phyloP scores from a whole-genome alignment of 176 grass and related monocot genomes.

The Metroxylon sagu region DNA sequence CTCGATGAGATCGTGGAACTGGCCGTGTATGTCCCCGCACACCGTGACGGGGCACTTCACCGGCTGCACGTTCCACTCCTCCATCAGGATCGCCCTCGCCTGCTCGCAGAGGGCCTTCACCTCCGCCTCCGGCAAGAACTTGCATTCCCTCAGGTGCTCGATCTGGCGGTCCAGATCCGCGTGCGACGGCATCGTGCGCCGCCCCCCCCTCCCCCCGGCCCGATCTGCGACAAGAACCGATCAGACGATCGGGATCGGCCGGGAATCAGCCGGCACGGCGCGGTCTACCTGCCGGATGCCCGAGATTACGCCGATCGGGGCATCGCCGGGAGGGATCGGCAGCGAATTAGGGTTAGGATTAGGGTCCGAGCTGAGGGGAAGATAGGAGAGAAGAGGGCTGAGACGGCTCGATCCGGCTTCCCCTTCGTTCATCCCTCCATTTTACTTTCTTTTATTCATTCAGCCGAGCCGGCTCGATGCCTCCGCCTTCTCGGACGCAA shows the following conservation, averaged over 20 bases:
- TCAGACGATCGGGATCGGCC: conserved; percentile 8
- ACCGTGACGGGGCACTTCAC: conserved; percentile 64
- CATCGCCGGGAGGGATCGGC: neutral
- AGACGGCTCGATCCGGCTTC: no score
- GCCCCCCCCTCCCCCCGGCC: neutral
- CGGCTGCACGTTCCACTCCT: conserved; percentile 76
- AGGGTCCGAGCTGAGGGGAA: neutral
- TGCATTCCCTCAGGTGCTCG: conserved; percentile 66
- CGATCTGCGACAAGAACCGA: neutral
- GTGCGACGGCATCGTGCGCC: conserved; percentile 61
- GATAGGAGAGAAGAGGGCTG: no score
- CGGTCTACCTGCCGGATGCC: no score
- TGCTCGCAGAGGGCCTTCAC: conserved; percentile 58
- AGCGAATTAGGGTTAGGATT: neutral
- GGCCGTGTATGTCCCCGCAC: conserved; percentile 72
- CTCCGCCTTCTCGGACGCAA: no score
- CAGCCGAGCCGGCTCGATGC: neutral
- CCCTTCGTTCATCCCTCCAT: neutral
- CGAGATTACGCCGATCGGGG: neutral
- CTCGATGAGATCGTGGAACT: conserved; percentile 81
- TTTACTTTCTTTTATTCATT: neutral
- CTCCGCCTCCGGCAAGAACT: conserved; percentile 40
- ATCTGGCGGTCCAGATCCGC: conserved; percentile 71
- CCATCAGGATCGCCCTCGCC: conserved; percentile 68
- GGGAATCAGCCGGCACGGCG: neutral